These are phyloP conservation scores for Jatropha curcas DNA, from an alignment of 345 rosid species.

Conservation along the genomic window DNA sequence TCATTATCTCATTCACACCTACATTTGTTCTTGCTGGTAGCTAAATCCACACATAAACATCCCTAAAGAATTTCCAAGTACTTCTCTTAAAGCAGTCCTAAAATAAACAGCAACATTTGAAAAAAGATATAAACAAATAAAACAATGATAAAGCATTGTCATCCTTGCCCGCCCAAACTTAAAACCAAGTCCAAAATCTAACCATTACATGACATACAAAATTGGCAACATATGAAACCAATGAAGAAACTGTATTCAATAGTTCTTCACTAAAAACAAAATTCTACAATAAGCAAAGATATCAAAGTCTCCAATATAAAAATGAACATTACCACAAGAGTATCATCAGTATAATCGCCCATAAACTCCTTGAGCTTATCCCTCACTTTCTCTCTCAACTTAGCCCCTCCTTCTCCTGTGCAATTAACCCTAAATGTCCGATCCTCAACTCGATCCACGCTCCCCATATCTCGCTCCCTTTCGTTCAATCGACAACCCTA, in stretches of 20 bases:
- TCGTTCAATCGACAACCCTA: slow-evolving; percentile 13
- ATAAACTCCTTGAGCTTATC: slow-evolving; percentile 90
- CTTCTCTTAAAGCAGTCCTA: not conserved
- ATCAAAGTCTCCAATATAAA: not conserved
- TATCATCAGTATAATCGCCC: slow-evolving; percentile 98
- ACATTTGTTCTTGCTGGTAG: not conserved
- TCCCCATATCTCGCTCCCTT: slow-evolving; percentile 49
- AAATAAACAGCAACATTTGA: not conserved
- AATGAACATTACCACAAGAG: slow-evolving; percentile 67
- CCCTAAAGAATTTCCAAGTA: not conserved
- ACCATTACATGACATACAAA: not conserved
- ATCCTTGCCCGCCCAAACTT: not conserved
- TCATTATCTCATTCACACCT: too few relatives aligned
- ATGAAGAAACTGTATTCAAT: slow-evolving; percentile 3
- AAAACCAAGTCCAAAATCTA: not conserved
- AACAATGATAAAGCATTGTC: not conserved
- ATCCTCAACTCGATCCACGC: slow-evolving; percentile 62
- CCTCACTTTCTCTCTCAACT: slow-evolving; percentile 64
- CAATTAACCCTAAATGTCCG: slow-evolving; percentile 67
- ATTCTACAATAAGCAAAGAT: not conserved
- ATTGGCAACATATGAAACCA: not conserved
- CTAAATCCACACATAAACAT: not conserved
- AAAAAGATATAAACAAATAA: not conserved
- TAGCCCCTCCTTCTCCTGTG: slow-evolving; percentile 71
- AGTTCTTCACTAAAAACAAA: not conserved